Percentiles rank a stretch among this genome's conserved stretches.
phyloP scores from a whole-genome alignment of 2,329 filamentous ascomycete genomes.

The Ceratocystis destructans region DNA sequence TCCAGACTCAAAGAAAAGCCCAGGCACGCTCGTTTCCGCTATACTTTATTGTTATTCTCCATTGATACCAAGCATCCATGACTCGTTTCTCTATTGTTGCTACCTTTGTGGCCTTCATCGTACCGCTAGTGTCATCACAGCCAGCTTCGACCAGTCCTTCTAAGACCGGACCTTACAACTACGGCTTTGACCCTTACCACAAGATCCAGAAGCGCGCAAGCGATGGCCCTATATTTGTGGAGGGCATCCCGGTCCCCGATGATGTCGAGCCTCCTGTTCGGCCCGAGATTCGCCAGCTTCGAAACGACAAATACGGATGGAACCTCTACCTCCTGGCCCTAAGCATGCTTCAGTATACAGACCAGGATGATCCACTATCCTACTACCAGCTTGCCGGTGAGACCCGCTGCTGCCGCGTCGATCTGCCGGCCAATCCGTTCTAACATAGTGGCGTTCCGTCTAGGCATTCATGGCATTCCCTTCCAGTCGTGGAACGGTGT shows the following conservation, averaged over 20 bases:
- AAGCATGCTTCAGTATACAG: constrained; percentile 53
- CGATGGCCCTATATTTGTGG: constrained; percentile 10
- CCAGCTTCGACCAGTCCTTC: constrained; percentile 14
- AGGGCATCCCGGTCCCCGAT: constrained; percentile 21
- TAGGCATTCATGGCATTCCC: constrained; percentile 71
- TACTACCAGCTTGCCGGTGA: constrained; percentile 68
- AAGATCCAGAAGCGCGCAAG: constrained; percentile 7
- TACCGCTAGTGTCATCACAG: constrained; percentile 11
- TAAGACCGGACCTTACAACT: constrained; percentile 17
- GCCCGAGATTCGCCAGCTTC: constrained; percentile 54
- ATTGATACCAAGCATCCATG: constrained; percentile 9
- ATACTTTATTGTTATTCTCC: constrained; percentile 7
- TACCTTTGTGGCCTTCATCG: constrained; percentile 4
- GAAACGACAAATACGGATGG: constrained; percentile 51
- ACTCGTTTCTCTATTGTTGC: constrained; percentile 12
- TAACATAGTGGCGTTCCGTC: not conserved
- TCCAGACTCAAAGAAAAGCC: constrained; percentile 2
- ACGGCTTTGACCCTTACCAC: constrained; percentile 15
- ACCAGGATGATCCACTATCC: constrained; percentile 50
- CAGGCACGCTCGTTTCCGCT: not conserved
- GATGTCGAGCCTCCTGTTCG: constrained; percentile 36
- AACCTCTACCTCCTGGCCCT: constrained; percentile 66
- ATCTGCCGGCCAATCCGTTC: not conserved
- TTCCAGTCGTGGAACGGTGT: constrained; percentile 42
- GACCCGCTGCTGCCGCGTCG: constrained; percentile 21